Conservation (phyloP, 169 alveolate species). For the Theileria annulata region DNA sequence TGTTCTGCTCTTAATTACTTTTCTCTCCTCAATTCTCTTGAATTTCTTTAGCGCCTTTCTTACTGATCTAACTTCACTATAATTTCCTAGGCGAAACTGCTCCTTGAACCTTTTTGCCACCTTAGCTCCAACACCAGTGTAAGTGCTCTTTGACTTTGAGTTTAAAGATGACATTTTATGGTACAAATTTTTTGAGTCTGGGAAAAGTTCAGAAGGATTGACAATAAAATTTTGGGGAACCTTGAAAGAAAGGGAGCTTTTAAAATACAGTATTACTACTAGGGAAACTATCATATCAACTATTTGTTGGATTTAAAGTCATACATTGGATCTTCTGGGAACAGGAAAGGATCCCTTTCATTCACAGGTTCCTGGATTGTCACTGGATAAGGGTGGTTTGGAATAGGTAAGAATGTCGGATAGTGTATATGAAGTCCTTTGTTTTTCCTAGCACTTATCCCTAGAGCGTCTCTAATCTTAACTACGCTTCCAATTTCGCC, state of each 20-base stretch:
- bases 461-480: slow-evolving; percentile 85
- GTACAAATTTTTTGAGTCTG: neutral
- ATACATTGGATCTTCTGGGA: slow-evolving; percentile 62
- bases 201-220: neutral
- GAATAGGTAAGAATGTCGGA: slow-evolving; percentile 81
- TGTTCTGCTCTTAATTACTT: slow-evolving; percentile 24
- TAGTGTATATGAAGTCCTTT: slow-evolving; percentile 71
- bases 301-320: slow-evolving; percentile 43
- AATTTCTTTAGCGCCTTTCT: slow-evolving; percentile 57
- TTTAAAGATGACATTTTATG: neutral
- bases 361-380: slow-evolving; percentile 61
- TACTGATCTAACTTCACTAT: slow-evolving; percentile 40
- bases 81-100: slow-evolving; percentile 46
- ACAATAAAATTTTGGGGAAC: neutral
- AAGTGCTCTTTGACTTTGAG: slow-evolving; percentile 4
- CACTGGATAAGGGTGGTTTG: slow-evolving; percentile 61
- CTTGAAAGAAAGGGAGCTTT: slow-evolving; percentile 7
- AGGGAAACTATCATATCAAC: neutral
- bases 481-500: slow-evolving; percentile 79
- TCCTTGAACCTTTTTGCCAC: slow-evolving; percentile 61
- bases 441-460: slow-evolving; percentile 77
- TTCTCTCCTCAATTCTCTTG: slow-evolving; percentile 49
- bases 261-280: neutral
- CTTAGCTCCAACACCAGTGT: slow-evolving; percentile 61
- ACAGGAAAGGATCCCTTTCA: slow-evolving; percentile 67